A percentile compares a stretch with the other conserved stretches of the same genome.
Conservation (phyloP, 805 yeast genomes). For the Metschnikowia chrysomelidarum region DNA sequence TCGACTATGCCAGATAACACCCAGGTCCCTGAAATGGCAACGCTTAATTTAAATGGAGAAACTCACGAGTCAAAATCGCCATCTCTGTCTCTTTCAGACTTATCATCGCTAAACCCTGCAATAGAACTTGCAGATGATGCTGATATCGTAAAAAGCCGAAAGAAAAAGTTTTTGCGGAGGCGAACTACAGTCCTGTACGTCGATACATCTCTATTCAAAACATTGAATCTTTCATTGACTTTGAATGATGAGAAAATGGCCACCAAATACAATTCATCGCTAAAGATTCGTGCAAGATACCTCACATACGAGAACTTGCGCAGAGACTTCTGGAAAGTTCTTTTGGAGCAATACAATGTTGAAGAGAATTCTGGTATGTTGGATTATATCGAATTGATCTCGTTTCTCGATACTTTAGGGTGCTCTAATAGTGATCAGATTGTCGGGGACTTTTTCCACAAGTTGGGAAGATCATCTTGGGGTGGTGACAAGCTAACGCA, state of each 20-base stretch:
- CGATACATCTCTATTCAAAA: conserved; percentile 42
- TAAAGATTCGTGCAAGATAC: conserved; percentile 62
- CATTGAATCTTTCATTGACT: conserved; percentile 37
- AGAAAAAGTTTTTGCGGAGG: conserved; percentile 31
- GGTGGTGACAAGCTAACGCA: conserved; percentile 48
- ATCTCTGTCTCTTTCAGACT: conserved; percentile 11
- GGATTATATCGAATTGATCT: conserved; percentile 58
- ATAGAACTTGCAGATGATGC: conserved; percentile 28
- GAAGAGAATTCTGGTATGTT: conserved; percentile 36
- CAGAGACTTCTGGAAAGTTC: conserved; percentile 65
- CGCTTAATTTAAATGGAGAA: neutral
- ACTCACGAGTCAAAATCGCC: conserved; percentile 5
- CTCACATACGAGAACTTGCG: conserved; percentile 64
- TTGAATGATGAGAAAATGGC: conserved; percentile 32
- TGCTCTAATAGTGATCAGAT: conserved; percentile 51
- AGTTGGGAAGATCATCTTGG: conserved; percentile 48
- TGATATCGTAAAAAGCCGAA: conserved; percentile 30
- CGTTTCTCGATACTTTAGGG: conserved; percentile 66
- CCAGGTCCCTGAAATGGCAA: neutral
- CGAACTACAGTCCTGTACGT: conserved; percentile 27
- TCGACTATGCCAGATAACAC: neutral
- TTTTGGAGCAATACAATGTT: conserved; percentile 53
- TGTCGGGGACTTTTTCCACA: conserved; percentile 50
- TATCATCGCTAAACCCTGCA: conserved; percentile 15
- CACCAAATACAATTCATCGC: conserved; percentile 46